Conservation (phyloP, 1,284 basidiomycete species). For the Moesziomyces parantarcticus region DNA sequence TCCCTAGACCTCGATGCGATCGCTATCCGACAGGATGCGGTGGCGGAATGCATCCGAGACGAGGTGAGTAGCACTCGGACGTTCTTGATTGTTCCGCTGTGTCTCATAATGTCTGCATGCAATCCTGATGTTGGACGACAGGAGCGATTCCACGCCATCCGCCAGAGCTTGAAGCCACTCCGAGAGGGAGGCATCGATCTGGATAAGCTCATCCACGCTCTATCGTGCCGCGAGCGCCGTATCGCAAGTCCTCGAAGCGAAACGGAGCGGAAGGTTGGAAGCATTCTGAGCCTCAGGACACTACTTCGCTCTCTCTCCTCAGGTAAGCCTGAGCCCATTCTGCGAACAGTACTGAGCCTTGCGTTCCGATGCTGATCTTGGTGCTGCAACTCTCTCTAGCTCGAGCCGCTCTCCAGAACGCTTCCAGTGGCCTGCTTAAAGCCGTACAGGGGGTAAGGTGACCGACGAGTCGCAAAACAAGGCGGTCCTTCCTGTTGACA, state of each 20-base stretch:
- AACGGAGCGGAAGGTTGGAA: slow-evolving; percentile 77
- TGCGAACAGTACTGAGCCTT: no score
- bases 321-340: slow-evolving; percentile 10
- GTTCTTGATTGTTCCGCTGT: neutral
- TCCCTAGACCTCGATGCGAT: slow-evolving; percentile 75
- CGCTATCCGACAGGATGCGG: slow-evolving; percentile 76
- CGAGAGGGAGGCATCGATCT: slow-evolving; percentile 77
- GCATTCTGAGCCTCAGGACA: slow-evolving; percentile 78
- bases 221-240: slow-evolving; percentile 23
- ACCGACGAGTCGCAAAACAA: no score
- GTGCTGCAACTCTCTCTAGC: slow-evolving; percentile 70
- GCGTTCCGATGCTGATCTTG: no score
- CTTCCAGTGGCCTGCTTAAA: slow-evolving; percentile 74
- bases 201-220: slow-evolving; percentile 79
- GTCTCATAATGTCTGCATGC: no score
- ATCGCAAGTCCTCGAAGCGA: slow-evolving; percentile 69
- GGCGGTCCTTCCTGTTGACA: no score
- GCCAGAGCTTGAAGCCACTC: slow-evolving; percentile 77
- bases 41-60: slow-evolving; percentile 76
- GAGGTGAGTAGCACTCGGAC: slow-evolving; percentile 69
- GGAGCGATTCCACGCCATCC: slow-evolving; percentile 77
- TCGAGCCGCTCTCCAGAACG: slow-evolving; percentile 74
- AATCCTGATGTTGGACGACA: neutral
- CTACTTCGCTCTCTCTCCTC: slow-evolving; percentile 70
- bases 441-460: slow-evolving; percentile 74